Evolutionary conservation across 1,139 yeast species (phyloP).

Genomic region (Yamadazyma jaroonii): DNA sequence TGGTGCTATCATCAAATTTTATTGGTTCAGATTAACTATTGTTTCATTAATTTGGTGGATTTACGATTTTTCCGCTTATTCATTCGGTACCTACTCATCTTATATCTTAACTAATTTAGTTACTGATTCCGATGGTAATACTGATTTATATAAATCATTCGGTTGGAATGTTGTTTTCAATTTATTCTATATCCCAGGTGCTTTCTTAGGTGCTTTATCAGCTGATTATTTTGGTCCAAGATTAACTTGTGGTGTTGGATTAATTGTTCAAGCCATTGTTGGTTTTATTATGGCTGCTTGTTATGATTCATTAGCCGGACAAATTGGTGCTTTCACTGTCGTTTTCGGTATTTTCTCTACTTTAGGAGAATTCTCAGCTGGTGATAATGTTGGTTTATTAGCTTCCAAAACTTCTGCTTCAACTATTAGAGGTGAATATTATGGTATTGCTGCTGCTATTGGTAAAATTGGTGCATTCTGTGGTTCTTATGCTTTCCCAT

Average conservation of each 20-base stretch:
- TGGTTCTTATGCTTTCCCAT: constrained; percentile 86
- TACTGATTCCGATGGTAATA: constrained; percentile 39
- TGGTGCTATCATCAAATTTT: constrained; percentile 67
- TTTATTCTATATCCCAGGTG: constrained; percentile 86
- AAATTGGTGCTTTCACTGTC: constrained; percentile 77
- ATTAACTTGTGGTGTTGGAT: constrained; percentile 68
- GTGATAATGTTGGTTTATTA: constrained; percentile 84
- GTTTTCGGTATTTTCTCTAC: constrained; percentile 84
- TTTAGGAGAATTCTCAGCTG: constrained; percentile 92
- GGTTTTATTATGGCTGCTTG: constrained; percentile 87
- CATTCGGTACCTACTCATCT: constrained; percentile 82
- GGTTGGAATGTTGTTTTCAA: constrained; percentile 94
- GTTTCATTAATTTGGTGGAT: constrained; percentile 85
- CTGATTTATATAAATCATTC: constrained; percentile 65
- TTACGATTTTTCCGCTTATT: constrained; percentile 84
- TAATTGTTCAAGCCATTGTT: constrained; percentile 66
- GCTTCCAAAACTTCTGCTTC: constrained; percentile 88
- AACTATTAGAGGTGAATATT: constrained; percentile 85
- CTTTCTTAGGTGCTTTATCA: constrained; percentile 74
- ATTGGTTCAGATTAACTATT: constrained; percentile 75
- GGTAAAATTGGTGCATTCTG: constrained; percentile 93
- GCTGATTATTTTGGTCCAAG: constrained; percentile 93
- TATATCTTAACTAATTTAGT: constrained; percentile 59
- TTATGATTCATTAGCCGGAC: constrained; percentile 51
- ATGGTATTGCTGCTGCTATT: constrained; percentile 86